Evolutionary conservation across 208 protist species (phyloP), one percentile per base, ranked within the genome.

Genomic region (Acanthamoeba lugdunensis): DNA sequence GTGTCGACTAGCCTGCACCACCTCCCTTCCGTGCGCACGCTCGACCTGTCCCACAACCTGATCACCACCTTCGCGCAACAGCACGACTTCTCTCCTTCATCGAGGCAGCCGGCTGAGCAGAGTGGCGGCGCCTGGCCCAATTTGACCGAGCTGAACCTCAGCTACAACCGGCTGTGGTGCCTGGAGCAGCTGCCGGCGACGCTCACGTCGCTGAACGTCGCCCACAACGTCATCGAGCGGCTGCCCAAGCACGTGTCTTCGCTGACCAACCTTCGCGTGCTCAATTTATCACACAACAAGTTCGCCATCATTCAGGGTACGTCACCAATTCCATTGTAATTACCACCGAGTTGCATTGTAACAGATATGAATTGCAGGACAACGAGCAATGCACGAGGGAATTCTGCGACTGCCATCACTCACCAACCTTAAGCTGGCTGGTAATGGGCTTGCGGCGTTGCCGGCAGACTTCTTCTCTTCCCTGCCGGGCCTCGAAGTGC

Each of bases 21-120:
- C 28, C 5, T 84, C 14, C 4, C 75, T n/a, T 84, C 23, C 33
- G 6, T 50, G 50, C 50, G 50, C 50, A 0, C 75, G 16, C 75
- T 84, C 45, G 45, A 84, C 48, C 75, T 84, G 0, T 84, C 75
- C 3, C 75, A 84, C 75, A 84, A 84, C 8, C 4, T 84, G 16
- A 7, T 84, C 5, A 48, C 75, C 48, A 28, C 75, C 13, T 33
- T 84, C 23, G 23, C 14, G 23, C 65, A 73, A n/a, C 69, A 48
- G 71, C 71, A 5, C 14, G 50, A 54, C 50, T 16, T 54, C 13
- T 0, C 50, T 16, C 0, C 50, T 1, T 54, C 50, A 16, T 54
- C 65, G 65, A 67, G 58, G 58, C 14, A 67, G 13, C 50, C 50
- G 50, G 14, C 50, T 54, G 13, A 41, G 37, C 37, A 41, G 0